Evolutionary conservation across 129 eudicot genomes (phyloP).

Genomic region (Flaveria brownii): DNA sequence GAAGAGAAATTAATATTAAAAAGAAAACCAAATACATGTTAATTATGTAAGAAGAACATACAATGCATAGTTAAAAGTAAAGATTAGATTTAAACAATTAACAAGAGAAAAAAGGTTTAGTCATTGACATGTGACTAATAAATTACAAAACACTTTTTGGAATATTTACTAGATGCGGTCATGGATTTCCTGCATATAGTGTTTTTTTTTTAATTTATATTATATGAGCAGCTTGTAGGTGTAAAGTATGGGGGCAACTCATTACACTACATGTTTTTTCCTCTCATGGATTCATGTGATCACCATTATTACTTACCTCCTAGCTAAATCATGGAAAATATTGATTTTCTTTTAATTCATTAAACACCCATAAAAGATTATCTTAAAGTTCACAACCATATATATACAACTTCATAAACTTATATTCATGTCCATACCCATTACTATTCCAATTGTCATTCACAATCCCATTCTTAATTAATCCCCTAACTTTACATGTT

Average conservation of each 20-base stretch:
- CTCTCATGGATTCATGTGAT: conserved; percentile 59
- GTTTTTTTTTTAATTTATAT: background rate
- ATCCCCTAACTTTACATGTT: too few relatives aligned
- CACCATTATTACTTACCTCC: conserved; percentile 50
- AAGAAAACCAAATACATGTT: background rate
- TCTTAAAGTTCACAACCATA: background rate
- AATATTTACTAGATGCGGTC: conserved; percentile 33
- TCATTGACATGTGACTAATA: conserved; percentile 30
- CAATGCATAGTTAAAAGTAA: conserved; percentile 1
- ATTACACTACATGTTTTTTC: conserved; percentile 47
- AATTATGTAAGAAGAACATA: background rate
- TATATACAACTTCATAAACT: background rate
- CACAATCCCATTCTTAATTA: too few relatives aligned
- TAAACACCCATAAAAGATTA: conserved; percentile 1
- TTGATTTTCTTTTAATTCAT: conserved; percentile 3
- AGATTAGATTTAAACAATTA: background rate
- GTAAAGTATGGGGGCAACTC: conserved; percentile 50
- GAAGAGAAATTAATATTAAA: background rate
- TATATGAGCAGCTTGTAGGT: conserved; percentile 22
- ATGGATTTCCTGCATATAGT: conserved; percentile 37
- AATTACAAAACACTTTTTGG: conserved; percentile 18
- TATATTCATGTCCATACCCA: too few relatives aligned
- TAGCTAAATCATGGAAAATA: conserved; percentile 33
- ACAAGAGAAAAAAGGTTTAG: background rate
- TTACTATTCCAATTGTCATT: too few relatives aligned